Conservation (phyloP, 2,329 filamentous ascomycete species). For the Fusarium dimerum region DNA sequence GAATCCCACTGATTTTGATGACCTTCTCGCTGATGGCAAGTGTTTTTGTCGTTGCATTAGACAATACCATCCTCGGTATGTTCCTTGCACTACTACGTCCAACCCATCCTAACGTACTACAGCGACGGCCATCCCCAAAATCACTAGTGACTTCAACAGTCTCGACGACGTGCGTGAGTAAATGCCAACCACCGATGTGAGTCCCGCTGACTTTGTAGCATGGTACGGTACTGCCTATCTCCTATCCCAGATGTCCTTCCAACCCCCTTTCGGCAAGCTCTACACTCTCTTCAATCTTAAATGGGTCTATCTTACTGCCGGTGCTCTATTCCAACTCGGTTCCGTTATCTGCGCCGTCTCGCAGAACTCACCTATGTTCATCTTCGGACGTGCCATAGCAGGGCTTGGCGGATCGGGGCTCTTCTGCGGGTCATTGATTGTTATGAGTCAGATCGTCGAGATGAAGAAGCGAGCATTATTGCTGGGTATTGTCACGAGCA, state of each 20-base stretch:
- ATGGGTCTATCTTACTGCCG: constrained; percentile 27
- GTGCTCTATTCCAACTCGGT: constrained; percentile 28
- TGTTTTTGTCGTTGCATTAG: constrained; percentile 21
- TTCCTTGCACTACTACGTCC: accelerated
- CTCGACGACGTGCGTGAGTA: constrained; percentile 31
- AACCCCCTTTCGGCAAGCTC: constrained; percentile 32
- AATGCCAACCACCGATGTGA: background rate
- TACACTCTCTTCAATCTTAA: constrained; percentile 37
- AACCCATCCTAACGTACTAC: background rate
- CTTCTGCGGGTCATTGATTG: constrained; percentile 16
- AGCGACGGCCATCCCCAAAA: constrained; percentile 30
- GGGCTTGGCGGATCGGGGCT: constrained; percentile 33
- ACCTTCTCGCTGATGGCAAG: constrained; percentile 19
- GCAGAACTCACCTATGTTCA: constrained; percentile 37
- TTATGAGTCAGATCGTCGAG: constrained; percentile 13
- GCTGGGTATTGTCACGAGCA: constrained; percentile 18
- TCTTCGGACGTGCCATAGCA: constrained; percentile 40
- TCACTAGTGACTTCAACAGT: constrained; percentile 35
- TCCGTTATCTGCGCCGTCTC: constrained; percentile 31
- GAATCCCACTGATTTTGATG: constrained; percentile 13
- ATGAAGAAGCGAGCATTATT: constrained; percentile 17
- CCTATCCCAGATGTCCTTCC: constrained; percentile 26
- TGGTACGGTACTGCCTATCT: constrained; percentile 36
- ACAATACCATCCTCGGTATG: constrained; percentile 25
- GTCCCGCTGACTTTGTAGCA: constrained; percentile 9